phyloP scores from a whole-genome alignment of 108 stramenopile species.

The Fragilaria radians region DNA sequence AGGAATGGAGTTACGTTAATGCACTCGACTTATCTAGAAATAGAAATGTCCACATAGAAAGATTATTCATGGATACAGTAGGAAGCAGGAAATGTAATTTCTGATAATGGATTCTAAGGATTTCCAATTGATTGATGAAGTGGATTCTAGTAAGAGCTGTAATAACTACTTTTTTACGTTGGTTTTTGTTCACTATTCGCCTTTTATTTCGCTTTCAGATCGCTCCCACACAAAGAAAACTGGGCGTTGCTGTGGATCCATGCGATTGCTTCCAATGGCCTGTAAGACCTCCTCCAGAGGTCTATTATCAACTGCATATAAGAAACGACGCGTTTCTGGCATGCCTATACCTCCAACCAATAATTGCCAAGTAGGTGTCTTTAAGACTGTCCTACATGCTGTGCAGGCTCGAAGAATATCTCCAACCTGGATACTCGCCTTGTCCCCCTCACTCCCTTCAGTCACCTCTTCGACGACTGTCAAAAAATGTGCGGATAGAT shows the following conservation, averaged over 20 bases:
- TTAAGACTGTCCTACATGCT: conserved; percentile 64
- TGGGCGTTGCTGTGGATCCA: conserved; percentile 59
- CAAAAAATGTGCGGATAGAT: too few relatives aligned
- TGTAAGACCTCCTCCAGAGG: conserved; percentile 73
- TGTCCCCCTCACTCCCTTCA: conserved; percentile 37
- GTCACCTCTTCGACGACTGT: conserved; percentile 55
- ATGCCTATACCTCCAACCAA: conserved; percentile 73
- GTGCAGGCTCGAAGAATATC: conserved; percentile 69
- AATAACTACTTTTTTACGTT: too few relatives aligned
- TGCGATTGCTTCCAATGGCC: conserved; percentile 60
- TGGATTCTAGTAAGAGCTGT: too few relatives aligned
- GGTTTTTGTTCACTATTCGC: not conserved
- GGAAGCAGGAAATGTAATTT: too few relatives aligned
- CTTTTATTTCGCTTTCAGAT: not conserved
- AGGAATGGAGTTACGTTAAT: not conserved
- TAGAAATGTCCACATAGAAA: too few relatives aligned
- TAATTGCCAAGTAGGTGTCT: conserved; percentile 70
- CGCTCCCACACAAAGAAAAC: conserved; percentile 69
- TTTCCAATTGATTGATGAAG: too few relatives aligned
- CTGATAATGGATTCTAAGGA: too few relatives aligned
- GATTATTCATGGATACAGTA: too few relatives aligned
- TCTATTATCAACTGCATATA: conserved; percentile 51
- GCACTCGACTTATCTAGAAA: too few relatives aligned
- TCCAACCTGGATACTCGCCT: conserved; percentile 47
- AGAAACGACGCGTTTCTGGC: conserved; percentile 68